Conservation (phyloP, 768 basidiomycete species). For the Collybiopsis luxurians region DNA sequence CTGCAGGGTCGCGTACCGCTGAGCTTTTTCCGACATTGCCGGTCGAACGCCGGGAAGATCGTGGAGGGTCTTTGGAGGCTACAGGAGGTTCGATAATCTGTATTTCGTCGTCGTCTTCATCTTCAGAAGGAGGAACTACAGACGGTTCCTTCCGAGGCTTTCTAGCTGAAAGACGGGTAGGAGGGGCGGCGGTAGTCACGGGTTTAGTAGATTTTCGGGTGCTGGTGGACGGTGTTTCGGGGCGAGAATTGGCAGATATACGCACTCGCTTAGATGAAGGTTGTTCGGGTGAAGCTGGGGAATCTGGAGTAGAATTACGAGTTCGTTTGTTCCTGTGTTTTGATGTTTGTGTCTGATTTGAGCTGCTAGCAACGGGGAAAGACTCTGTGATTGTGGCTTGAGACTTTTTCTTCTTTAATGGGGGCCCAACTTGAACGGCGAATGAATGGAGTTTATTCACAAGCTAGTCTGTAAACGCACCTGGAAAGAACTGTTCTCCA, state of each 20-base stretch:
- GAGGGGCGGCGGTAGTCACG: not conserved
- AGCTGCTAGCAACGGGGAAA: not conserved
- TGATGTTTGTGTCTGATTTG: not conserved
- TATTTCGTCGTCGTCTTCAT: conserved; percentile 28
- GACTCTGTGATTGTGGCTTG: not conserved
- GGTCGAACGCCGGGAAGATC: not conserved
- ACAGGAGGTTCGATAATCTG: not conserved
- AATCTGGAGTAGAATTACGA: not conserved
- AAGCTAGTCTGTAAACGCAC: conserved; percentile 53
- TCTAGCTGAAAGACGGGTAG: not conserved
- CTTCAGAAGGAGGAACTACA: conserved; percentile 28
- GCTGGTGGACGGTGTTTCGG: not conserved
- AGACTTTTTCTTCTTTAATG: not conserved
- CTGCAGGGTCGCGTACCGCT: not conserved
- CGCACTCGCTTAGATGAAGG: conserved; percentile 9
- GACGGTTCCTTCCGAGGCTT: conserved; percentile 18
- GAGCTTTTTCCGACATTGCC: not conserved
- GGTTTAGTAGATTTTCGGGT: conserved; percentile 17
- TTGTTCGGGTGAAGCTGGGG: not conserved
- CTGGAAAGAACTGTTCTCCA: conserved; percentile 52
- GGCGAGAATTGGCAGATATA: not conserved
- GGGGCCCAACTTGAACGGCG: not conserved
- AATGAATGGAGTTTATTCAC: not conserved
- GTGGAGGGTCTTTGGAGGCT: not conserved
- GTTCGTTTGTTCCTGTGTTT: not conserved